Evolutionary conservation across 31 red algal species (phyloP).

Genomic region (Endocladia muricata): DNA sequence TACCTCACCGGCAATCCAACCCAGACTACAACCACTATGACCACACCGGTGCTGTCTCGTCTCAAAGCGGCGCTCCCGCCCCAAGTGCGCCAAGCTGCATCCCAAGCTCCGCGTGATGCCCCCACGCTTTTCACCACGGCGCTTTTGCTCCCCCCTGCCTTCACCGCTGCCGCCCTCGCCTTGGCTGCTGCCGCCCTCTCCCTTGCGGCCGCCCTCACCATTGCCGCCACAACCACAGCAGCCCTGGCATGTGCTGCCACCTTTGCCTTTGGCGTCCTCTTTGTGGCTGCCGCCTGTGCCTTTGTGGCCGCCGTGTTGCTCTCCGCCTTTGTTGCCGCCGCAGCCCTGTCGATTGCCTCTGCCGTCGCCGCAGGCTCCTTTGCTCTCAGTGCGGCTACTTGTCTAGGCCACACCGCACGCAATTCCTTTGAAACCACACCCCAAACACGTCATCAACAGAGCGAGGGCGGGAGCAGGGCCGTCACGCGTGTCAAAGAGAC

Average conservation of each 20-base stretch:
- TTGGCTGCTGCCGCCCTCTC: not conserved
- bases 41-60: too few species aligned
- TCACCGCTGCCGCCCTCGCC: not conserved
- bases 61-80: too few species aligned
- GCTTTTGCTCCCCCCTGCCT: not conserved
- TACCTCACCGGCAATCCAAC: too few species aligned
- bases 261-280: not conserved
- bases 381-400: not conserved
- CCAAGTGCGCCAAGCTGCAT: too few species aligned
- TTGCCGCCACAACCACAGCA: not conserved
- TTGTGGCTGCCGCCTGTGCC: not conserved
- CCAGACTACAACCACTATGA: too few species aligned
- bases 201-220: not conserved
- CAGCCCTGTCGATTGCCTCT: not conserved
- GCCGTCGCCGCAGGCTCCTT: not conserved
- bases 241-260: not conserved
- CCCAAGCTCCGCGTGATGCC: too few species aligned
- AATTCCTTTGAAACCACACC: not conserved
- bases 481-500: not conserved
- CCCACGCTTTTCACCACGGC: not conserved
- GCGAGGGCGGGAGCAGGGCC: not conserved
- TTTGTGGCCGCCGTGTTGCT: not conserved
- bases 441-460: not conserved
- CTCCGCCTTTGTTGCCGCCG: not conserved
- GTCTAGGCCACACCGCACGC: not conserved